Evolutionary conservation across 345 rosid species (phyloP).

Genomic region (Aquilaria yunnanensis): DNA sequence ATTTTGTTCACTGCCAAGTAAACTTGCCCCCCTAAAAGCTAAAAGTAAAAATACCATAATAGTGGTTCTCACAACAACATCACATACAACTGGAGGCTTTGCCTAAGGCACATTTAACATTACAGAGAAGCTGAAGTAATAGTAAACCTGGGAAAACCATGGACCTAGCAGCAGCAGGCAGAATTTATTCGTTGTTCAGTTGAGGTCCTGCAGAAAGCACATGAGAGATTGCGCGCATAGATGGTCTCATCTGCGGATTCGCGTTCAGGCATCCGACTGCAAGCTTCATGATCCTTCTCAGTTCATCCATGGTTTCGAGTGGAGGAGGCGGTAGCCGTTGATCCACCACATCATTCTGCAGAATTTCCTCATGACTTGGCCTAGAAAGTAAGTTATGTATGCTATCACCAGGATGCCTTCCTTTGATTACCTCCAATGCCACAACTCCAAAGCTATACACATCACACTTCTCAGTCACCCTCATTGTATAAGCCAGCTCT

Average conservation of each 20-base stretch:
- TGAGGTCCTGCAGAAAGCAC: not conserved
- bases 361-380: not conserved
- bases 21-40: not conserved
- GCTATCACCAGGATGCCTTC: slow-evolving; percentile 14
- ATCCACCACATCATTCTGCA: slow-evolving; percentile 14
- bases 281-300: slow-evolving; percentile 14
- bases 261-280: slow-evolving; percentile 23
- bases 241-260: slow-evolving; percentile 35
- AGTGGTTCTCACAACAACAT: not conserved
- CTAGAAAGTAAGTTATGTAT: not conserved
- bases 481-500: slow-evolving; percentile 23
- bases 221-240: slow-evolving; percentile 24
- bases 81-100: not conserved
- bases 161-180: not conserved
- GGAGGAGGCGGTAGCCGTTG: slow-evolving; percentile 20
- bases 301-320: slow-evolving; percentile 15
- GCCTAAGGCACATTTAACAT: not conserved
- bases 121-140: not conserved
- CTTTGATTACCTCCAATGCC: slow-evolving; percentile 11
- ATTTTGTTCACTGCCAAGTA: not conserved
- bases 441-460: not conserved
- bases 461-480: slow-evolving; percentile 12
- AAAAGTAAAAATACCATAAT: not conserved
- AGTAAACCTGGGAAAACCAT: not conserved
- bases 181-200: not conserved